Conservation (phyloP, 148 eudicot genomes). For the Arbutus unedo region DNA sequence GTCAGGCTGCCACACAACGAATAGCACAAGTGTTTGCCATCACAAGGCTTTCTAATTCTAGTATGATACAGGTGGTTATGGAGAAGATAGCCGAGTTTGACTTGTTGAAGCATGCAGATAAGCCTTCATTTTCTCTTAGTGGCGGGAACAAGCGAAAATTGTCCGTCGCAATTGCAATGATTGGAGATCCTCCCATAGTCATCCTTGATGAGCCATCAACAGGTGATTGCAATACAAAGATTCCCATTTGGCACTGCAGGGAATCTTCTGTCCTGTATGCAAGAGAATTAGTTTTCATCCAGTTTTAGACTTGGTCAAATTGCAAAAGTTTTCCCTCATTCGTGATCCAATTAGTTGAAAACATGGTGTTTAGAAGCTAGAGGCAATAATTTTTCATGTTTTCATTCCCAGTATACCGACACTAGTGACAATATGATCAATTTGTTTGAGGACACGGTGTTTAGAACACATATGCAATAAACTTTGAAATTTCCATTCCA, state of each 20-base stretch:
- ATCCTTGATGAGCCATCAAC: constrained; percentile 98
- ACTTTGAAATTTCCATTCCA: not conserved
- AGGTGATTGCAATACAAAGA: constrained; percentile 38
- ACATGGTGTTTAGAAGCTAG: not conserved
- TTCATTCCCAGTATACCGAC: not conserved
- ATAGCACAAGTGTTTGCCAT: not conserved
- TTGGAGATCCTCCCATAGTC: constrained; percentile 96
- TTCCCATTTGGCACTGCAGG: not conserved
- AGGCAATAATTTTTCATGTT: not conserved
- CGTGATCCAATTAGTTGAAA: not conserved
- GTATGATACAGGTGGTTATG: constrained; percentile 59
- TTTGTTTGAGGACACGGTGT: not conserved
- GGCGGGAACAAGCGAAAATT: constrained; percentile 97
- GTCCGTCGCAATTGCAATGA: constrained; percentile 98
- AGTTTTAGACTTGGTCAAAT: not conserved
- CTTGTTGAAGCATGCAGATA: constrained; percentile 75
- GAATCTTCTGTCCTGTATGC: not conserved
- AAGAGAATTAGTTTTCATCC: not conserved
- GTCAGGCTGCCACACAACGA: not conserved
- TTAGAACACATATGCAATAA: not conserved
- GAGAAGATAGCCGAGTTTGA: constrained; percentile 89
- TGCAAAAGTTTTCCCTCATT: not conserved
- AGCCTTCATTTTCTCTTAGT: constrained; percentile 87
- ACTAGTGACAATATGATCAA: not conserved
- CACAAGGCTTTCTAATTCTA: not conserved